Conservation (phyloP, 768 basidiomycete species). For the Trametes cubensis region DNA sequence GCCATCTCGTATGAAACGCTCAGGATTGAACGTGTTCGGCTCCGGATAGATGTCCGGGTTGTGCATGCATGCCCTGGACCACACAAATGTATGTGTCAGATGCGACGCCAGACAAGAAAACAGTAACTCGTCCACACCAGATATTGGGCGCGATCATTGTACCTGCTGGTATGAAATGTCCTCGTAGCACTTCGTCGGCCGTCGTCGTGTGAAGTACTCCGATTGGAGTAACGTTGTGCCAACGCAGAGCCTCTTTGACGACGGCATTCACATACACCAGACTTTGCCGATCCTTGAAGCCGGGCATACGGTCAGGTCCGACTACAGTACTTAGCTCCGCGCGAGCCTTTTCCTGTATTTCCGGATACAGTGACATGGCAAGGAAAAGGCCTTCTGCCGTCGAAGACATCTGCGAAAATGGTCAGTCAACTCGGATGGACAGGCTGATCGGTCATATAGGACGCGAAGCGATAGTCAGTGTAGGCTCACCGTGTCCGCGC, state of each 20-base stretch:
- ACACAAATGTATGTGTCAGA: not conserved
- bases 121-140: slow-evolving; percentile 24
- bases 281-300: slow-evolving; percentile 4
- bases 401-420: slow-evolving; percentile 24
- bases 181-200: slow-evolving; percentile 26
- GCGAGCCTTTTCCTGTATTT: slow-evolving; percentile 24
- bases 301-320: slow-evolving; percentile 17
- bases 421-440: not conserved
- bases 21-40: slow-evolving; percentile 81
- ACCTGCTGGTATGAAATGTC: slow-evolving; percentile 29
- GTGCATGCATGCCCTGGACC: slow-evolving; percentile 65
- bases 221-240: slow-evolving; percentile 19
- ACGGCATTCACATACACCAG: slow-evolving; percentile 17
- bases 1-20: slow-evolving; percentile 54
- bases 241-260: slow-evolving; percentile 21
- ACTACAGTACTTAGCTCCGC: slow-evolving; percentile 19
- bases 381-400: slow-evolving; percentile 32
- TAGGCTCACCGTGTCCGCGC: slow-evolving; percentile 26
- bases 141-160: slow-evolving; percentile 29
- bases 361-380: slow-evolving; percentile 33
- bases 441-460: too few species aligned
- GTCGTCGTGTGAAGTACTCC: slow-evolving; percentile 33
- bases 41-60: slow-evolving; percentile 86
- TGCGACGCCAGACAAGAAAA: not conserved
- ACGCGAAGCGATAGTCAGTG: not conserved